A percentile compares a stretch with the other conserved stretches of the same genome.
Evolutionary conservation across 306 rosid genomes (phyloP).

Genomic region (Cucurbita maxima): DNA sequence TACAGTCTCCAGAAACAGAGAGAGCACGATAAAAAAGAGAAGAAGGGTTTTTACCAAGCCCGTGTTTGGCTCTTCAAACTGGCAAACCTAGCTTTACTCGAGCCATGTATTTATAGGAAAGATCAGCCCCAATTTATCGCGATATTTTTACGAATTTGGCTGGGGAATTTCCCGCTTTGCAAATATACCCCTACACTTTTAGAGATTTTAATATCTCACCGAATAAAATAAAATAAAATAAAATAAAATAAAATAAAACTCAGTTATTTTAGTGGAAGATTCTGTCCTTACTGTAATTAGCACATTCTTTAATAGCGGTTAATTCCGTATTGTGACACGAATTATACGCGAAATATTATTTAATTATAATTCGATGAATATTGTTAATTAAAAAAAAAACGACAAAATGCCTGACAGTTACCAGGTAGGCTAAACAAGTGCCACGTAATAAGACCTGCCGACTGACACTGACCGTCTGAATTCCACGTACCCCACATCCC

Average conservation of each 20-base stretch:
- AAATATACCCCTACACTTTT: neutral
- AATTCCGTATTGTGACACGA: neutral
- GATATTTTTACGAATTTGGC: neutral
- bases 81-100: slow-evolving; percentile 81
- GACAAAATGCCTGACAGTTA: neutral
- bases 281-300: neutral
- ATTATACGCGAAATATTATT: neutral
- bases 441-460: neutral
- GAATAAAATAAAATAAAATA: neutral
- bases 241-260: neutral
- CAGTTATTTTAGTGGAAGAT: neutral
- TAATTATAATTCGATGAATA: neutral
- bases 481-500: neutral
- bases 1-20: neutral
- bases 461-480: neutral
- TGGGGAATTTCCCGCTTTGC: neutral
- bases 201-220: neutral
- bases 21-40: neutral
- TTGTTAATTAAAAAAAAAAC: neutral
- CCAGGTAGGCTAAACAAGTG: neutral
- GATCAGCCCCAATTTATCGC: neutral
- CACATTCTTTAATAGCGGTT: neutral
- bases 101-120: slow-evolving; percentile 54
- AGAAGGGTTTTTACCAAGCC: slow-evolving; percentile 3
- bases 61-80: slow-evolving; percentile 35